Evolutionary conservation across 805 yeast genomes (phyloP), one percentile per base, ranked within the genome.

Genomic region (Groenewaldozyma tartarivorans): DNA sequence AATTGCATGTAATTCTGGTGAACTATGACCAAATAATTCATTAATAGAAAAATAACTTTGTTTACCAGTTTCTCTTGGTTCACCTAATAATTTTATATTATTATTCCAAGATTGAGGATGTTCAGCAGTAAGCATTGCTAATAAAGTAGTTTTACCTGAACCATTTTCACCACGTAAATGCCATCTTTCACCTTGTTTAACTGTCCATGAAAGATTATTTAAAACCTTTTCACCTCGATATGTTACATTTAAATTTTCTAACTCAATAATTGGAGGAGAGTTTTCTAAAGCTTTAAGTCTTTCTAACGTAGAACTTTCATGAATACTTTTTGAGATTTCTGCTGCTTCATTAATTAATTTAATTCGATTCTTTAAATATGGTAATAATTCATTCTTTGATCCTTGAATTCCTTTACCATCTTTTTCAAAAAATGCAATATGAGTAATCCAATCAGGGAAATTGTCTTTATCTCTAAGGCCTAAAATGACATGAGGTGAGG

Each of bases 71-170:
- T 70, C 71, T 32, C 96, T 71, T 5, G 77, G 72, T 24, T 69
- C 69, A 0, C 87, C 86, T 49, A 81, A 70, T 35, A 86, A 65
- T 5, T 64, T 60, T 18, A 92, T 69, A 18, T 71, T 74, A 4
- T 75, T 70, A 49, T 76, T 79, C 97, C 97, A 90, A 1, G 96
- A 79, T 61, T 90, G 96, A 1, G 98, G 98, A 57, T 90, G 98
- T 52, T 90, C 98, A 3, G 95, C 87, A 0, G 95, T 87, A 21
- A 90, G 68, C 35, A 92, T 58, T 2, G 96, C 76, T 13, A 92
- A 61, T 19, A 90, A 62, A 0, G 98, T 92, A 1, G 96, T 83
- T 58, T 90, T 90, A 0, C 98, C 98, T 0, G 94, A 72, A 1
- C 98, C 98, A 50, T 92, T 90, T 43, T 77, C 74, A 2, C 98